These are phyloP conservation scores for Cladosporium phlei DNA, from an alignment of 2,329 filamentous ascomycete species.

Conservation along the genomic window DNA sequence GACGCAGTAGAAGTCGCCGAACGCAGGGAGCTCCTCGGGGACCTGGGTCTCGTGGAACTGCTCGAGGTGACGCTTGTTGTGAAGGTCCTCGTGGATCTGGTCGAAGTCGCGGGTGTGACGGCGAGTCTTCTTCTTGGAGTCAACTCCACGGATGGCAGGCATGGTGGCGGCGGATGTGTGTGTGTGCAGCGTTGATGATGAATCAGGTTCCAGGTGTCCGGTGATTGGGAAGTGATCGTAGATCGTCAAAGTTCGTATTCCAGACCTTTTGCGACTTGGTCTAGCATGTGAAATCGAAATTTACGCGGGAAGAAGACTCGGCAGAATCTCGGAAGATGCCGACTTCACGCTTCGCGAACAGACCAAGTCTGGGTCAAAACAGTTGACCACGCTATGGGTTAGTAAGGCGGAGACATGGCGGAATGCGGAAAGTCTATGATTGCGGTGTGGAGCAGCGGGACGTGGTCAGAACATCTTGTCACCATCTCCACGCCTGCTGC, in stretches of 20 bases:
- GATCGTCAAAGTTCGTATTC: neutral
- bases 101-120: conserved; percentile 72
- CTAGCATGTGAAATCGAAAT: conserved; percentile 6
- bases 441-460: no score
- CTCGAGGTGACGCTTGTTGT: conserved; percentile 71
- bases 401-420: conserved; percentile 9
- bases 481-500: no score
- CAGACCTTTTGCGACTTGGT: neutral
- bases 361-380: conserved; percentile 4
- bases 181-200: neutral
- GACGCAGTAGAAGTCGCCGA: conserved; percentile 81
- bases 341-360: conserved; percentile 4
- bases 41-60: conserved; percentile 75
- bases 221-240: neutral
- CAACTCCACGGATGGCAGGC: conserved; percentile 47
- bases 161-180: conserved; percentile 30
- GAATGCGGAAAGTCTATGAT: conserved; percentile 5
- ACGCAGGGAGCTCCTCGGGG: conserved; percentile 77
- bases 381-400: conserved; percentile 8
- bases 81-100: conserved; percentile 80
- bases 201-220: neutral
- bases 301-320: neutral
- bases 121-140: conserved; percentile 47
- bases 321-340: neutral
- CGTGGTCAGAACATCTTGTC: no score